phyloP scores from a whole-genome alignment of 2,329 filamentous ascomycete species.

The Penicillium sp. region DNA sequence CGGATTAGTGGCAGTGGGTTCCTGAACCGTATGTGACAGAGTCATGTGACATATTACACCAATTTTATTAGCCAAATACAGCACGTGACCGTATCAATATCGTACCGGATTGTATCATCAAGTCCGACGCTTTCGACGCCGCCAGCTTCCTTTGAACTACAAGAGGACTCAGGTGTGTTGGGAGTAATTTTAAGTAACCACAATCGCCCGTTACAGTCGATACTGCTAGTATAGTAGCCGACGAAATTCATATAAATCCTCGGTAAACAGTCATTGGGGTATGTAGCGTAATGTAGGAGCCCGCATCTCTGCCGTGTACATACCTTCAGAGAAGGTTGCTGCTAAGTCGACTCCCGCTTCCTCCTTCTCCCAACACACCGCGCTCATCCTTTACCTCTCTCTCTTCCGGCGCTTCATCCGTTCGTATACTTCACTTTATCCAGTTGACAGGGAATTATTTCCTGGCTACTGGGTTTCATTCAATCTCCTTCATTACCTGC shows the following conservation, averaged over 20 bases:
- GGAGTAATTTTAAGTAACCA: not conserved
- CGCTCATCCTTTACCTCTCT: slow-evolving; percentile 17
- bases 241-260: not conserved
- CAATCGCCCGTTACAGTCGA: not conserved
- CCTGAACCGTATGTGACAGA: slow-evolving; percentile 3
- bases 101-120: slow-evolving; percentile 5
- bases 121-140: slow-evolving; percentile 4
- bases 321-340: slow-evolving; percentile 14
- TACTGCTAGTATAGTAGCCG: not conserved
- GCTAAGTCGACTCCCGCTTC: slow-evolving; percentile 23
- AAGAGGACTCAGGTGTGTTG: not conserved
- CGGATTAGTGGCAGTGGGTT: slow-evolving; percentile 14
- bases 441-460: slow-evolving; percentile 21
- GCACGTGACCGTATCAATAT: slow-evolving; percentile 4
- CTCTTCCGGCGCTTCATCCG: slow-evolving; percentile 19
- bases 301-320: slow-evolving; percentile 19
- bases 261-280: not conserved
- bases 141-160: slow-evolving; percentile 7
- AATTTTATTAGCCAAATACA: not conserved
- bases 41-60: not conserved
- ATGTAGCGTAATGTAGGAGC: slow-evolving; percentile 5
- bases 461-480: slow-evolving; percentile 23
- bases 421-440: slow-evolving; percentile 13
- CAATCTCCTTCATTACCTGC: slow-evolving; percentile 14
- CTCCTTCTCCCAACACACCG: slow-evolving; percentile 19